phyloP scores from a whole-genome alignment of 164 flowering plant species.

The Houttuynia cordata region DNA sequence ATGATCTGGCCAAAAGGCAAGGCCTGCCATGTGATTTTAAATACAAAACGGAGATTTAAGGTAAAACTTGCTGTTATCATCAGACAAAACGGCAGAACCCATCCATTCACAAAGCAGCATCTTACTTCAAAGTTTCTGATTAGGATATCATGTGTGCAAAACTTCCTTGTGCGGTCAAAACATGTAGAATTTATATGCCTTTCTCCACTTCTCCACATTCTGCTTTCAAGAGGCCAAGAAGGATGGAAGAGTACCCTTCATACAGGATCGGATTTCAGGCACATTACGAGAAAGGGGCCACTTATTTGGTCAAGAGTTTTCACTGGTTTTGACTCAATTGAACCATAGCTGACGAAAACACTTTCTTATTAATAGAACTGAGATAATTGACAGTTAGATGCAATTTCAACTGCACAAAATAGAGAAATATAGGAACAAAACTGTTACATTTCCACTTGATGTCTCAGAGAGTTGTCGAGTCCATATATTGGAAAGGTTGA shows the following conservation, averaged over 20 bases:
- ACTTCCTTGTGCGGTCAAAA: neutral
- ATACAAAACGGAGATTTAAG: no score
- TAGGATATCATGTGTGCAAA: neutral
- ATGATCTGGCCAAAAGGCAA: no score
- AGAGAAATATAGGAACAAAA: neutral
- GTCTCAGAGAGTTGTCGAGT: slow-evolving; percentile 87
- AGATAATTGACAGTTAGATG: slow-evolving; percentile 1
- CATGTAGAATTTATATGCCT: no score
- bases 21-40: no score
- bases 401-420: neutral
- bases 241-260: neutral
- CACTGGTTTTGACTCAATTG: neutral
- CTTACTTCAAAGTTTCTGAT: no score
- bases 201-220: neutral
- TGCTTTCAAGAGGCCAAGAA: neutral
- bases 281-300: neutral
- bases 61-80: no score
- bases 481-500: slow-evolving; percentile 87
- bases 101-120: no score
- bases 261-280: neutral
- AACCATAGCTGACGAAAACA: no score
- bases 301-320: no score
- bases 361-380: neutral
- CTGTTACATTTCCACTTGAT: slow-evolving; percentile 63
- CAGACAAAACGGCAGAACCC: no score